phyloP scores from a whole-genome alignment of 768 basidiomycete genomes.

The Boletus subparvulus region DNA sequence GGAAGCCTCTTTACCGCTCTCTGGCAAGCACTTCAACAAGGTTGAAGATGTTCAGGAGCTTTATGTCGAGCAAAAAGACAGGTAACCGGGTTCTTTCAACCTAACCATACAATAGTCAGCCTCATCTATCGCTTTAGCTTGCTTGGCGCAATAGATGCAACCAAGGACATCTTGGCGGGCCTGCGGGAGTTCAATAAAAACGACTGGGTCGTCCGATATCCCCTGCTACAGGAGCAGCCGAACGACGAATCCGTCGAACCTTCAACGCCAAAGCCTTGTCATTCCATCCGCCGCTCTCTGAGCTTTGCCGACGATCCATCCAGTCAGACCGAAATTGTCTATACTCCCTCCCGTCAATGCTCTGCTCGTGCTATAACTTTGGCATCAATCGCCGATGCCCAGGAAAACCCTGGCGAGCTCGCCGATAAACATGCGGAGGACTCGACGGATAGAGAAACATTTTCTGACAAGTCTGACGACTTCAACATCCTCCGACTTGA shows the following conservation, averaged over 20 bases:
- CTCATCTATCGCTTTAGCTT: constrained; percentile 36
- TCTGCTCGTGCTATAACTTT: constrained; percentile 61
- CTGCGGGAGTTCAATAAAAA: constrained; percentile 80
- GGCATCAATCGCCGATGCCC: constrained; percentile 48
- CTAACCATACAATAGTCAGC: neutral
- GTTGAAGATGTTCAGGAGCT: constrained; percentile 74
- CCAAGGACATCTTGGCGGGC: constrained; percentile 65
- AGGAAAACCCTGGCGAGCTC: constrained; percentile 29
- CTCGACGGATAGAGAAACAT: constrained; percentile 34
- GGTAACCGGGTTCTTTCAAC: constrained; percentile 44
- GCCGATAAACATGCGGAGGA: constrained; percentile 22
- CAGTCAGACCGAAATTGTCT: constrained; percentile 62
- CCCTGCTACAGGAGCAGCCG: constrained; percentile 58
- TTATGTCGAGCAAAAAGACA: constrained; percentile 72
- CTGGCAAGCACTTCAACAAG: constrained; percentile 43
- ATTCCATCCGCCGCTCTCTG: constrained; percentile 62
- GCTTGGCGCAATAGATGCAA: constrained; percentile 71
- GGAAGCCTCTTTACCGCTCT: constrained; percentile 13
- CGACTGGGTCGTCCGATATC: constrained; percentile 89
- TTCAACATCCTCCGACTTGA: constrained; percentile 91
- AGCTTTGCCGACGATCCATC: constrained; percentile 85
- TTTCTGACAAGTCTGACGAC: constrained; percentile 49
- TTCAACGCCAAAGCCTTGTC: constrained; percentile 32
- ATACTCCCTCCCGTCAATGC: constrained; percentile 49
- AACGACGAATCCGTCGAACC: constrained; percentile 27